A percentile compares a stretch with the other conserved stretches of the same genome.
These are phyloP conservation scores for Ophiostoma himal-ulmi DNA, from an alignment of 2,329 filamentous ascomycete genomes.

Conservation along the genomic window DNA sequence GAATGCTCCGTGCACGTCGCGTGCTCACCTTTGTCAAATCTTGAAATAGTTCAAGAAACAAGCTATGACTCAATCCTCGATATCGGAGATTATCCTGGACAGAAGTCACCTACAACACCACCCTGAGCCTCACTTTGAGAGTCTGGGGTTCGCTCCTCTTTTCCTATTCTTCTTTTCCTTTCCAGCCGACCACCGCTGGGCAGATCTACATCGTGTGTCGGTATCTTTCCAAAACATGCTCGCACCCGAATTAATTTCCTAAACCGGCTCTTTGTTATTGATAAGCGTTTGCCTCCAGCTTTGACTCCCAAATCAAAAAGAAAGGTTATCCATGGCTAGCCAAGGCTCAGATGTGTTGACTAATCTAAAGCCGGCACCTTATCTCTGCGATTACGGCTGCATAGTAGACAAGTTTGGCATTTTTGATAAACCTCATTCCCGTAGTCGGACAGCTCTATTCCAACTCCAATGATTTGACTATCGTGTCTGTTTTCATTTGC, in stretches of 20 bases:
- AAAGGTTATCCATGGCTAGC: not conserved
- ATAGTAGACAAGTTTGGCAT: not conserved
- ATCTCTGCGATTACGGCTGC: conserved; percentile 9
- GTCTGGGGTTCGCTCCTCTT: conserved; percentile 2
- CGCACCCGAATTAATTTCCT: not conserved
- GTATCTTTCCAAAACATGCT: not conserved
- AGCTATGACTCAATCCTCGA: conserved; percentile 9
- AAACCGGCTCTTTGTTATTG: not conserved
- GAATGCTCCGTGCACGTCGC: not conserved
- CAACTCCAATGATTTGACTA: not conserved
- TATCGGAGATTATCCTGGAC: not conserved
- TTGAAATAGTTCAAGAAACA: not conserved
- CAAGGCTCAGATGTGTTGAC: not conserved
- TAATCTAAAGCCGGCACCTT: not conserved
- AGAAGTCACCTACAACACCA: not conserved
- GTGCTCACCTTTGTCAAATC: not conserved
- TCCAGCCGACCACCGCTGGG: not conserved
- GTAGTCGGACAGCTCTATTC: not conserved
- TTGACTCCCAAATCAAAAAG: not conserved
- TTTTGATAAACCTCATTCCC: not conserved
- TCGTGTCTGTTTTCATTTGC: not conserved
- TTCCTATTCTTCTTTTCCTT: not conserved
- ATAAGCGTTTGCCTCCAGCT: not conserved
- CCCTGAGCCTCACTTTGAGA: not conserved
- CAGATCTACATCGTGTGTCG: not conserved